A percentile compares a stretch with the other conserved stretches of the same genome.
Conservation (phyloP, 352 stramenopile species). For the Phytophthora nicotianae region DNA sequence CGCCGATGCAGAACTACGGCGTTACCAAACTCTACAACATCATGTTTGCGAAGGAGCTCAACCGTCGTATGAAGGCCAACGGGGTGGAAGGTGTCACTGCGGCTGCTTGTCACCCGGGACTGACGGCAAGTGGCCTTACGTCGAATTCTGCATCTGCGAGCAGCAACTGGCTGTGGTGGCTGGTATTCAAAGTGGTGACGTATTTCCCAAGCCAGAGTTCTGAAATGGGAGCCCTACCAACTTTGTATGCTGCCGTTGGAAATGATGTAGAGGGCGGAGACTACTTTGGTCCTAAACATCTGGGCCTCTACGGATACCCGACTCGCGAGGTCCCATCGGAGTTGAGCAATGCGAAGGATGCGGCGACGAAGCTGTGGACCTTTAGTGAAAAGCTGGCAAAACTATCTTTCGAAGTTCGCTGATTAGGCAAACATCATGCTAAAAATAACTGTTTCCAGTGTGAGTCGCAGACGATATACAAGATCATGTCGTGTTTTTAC, state of each 20-base stretch:
- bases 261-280: slow-evolving; percentile 28
- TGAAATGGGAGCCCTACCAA: slow-evolving; percentile 44
- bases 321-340: slow-evolving; percentile 1
- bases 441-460: no score
- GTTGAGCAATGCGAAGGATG: slow-evolving; percentile 1
- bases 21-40: slow-evolving; percentile 90
- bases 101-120: slow-evolving; percentile 40
- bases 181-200: slow-evolving; percentile 4
- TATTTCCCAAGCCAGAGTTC: slow-evolving; percentile 20
- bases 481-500: no score
- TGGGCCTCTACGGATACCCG: not conserved
- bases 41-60: slow-evolving; percentile 90
- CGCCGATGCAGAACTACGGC: not conserved
- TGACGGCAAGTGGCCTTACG: slow-evolving; percentile 30
- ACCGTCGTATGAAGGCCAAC: slow-evolving; percentile 42
- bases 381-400: slow-evolving; percentile 5
- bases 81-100: slow-evolving; percentile 32
- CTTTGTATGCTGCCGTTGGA: slow-evolving; percentile 45
- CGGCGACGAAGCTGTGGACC: not conserved
- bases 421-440: not conserved
- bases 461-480: no score
- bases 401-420: not conserved
- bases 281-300: slow-evolving; percentile 32
- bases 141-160: not conserved
- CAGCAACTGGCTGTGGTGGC: slow-evolving; percentile 24